phyloP scores from a whole-genome alignment of 768 basidiomycete genomes.

The Hygrophoropsis aurantiaca region DNA sequence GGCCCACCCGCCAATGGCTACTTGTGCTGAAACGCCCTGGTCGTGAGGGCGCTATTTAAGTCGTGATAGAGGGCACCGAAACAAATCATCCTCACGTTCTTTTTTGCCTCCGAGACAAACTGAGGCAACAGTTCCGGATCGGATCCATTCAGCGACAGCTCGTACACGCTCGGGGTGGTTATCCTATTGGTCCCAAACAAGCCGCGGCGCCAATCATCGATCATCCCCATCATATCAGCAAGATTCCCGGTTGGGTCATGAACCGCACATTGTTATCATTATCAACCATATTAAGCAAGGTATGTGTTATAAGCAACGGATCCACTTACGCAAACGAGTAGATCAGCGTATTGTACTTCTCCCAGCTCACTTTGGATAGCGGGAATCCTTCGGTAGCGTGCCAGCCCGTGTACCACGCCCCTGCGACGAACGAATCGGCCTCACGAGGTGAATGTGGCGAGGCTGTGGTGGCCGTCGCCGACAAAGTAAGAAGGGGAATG shows the following conservation, averaged over 20 bases:
- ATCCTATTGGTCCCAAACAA: constrained; percentile 35
- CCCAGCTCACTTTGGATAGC: constrained; percentile 57
- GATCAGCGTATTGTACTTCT: constrained; percentile 68
- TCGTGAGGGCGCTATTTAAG: not conserved
- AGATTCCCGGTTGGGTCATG: not conserved
- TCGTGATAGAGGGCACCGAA: not conserved
- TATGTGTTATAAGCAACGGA: not conserved
- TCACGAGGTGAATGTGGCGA: constrained; percentile 42
- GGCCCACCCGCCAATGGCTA: constrained; percentile 73
- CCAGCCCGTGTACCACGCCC: constrained; percentile 69
- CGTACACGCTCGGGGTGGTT: no score
- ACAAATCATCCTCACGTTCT: constrained; percentile 36
- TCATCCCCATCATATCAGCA: not conserved
- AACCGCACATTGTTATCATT: not conserved
- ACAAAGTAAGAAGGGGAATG: no score
- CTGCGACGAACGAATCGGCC: constrained; percentile 35
- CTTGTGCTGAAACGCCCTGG: constrained; percentile 54
- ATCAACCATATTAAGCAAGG: not conserved
- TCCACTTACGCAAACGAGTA: constrained; percentile 63
- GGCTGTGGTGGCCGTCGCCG: no score
- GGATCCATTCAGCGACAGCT: constrained; percentile 37
- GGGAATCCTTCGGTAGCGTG: constrained; percentile 50
- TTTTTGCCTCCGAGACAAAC: no score
- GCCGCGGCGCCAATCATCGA: constrained; percentile 9
- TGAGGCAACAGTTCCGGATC: constrained; percentile 49